Conservation (phyloP, 352 stramenopile species). For the Phytophthora hybrid region DNA sequence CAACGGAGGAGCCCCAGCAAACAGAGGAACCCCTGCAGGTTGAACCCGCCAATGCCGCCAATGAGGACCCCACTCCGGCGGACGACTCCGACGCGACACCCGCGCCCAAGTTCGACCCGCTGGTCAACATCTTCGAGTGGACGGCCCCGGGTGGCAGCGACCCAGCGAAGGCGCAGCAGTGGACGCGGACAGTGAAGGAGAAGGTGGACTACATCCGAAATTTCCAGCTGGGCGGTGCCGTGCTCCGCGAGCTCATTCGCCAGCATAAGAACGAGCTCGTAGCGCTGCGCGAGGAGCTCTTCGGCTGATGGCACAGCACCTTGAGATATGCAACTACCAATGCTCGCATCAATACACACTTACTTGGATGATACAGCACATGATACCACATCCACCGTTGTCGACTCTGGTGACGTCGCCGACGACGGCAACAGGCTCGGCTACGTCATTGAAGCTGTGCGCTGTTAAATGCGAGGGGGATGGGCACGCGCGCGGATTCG, state of each 20-base stretch:
- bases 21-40: neutral
- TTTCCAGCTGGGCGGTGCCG: conserved; percentile 65
- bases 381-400: too few species aligned
- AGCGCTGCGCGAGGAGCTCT: conserved; percentile 60
- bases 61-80: neutral
- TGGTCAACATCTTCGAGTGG: conserved; percentile 79
- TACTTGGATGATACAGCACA: neutral
- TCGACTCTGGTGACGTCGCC: neutral
- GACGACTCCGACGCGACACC: conserved; percentile 9
- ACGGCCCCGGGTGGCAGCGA: conserved; percentile 24
- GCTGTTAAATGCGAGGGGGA: conserved; percentile 34
- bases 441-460: conserved; percentile 10
- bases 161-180: conserved; percentile 37
- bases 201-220: conserved; percentile 57
- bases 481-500: conserved; percentile 24
- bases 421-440: neutral
- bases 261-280: conserved; percentile 67
- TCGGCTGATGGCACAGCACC: conserved; percentile 32
- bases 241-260: conserved; percentile 67
- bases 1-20: neutral
- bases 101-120: conserved; percentile 34
- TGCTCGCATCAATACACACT: neutral
- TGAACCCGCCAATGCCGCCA: neutral
- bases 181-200: conserved; percentile 54
- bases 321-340: neutral